A percentile compares a stretch with the other conserved stretches of the same genome.
phyloP scores from a whole-genome alignment of 2,329 filamentous ascomycete species.

The Plectosphaerella plurivora region DNA sequence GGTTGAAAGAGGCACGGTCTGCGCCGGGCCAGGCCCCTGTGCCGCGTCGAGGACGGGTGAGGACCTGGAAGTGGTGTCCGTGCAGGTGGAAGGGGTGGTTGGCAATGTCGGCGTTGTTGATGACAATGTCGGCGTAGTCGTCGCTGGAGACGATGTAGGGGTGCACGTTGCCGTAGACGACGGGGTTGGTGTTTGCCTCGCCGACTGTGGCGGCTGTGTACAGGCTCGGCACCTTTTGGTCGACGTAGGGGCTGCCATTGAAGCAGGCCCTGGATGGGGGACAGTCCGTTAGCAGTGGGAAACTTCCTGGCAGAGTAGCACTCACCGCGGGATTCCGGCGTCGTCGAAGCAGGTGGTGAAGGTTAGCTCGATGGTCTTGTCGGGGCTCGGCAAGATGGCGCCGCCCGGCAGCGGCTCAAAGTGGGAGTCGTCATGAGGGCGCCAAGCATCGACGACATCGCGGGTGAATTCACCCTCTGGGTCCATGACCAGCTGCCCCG shows the following conservation, averaged over 20 bases:
- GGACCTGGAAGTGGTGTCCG: slow-evolving; percentile 51
- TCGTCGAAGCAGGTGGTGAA: slow-evolving; percentile 55
- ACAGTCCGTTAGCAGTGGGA: not conserved
- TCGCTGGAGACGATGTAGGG: slow-evolving; percentile 32
- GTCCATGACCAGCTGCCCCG: slow-evolving; percentile 37
- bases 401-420: slow-evolving; percentile 50
- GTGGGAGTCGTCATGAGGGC: slow-evolving; percentile 58
- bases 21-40: slow-evolving; percentile 30
- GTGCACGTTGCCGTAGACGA: slow-evolving; percentile 37
- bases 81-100: slow-evolving; percentile 51
- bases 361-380: slow-evolving; percentile 51
- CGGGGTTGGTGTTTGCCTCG: slow-evolving; percentile 32
- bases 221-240: slow-evolving; percentile 64
- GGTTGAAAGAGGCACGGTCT: slow-evolving; percentile 18
- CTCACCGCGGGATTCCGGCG: slow-evolving; percentile 56
- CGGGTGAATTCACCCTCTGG: slow-evolving; percentile 17
- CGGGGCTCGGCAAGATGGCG: slow-evolving; percentile 44
- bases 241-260: slow-evolving; percentile 65
- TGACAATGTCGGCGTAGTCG: slow-evolving; percentile 39
- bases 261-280: slow-evolving; percentile 36
- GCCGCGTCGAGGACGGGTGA: slow-evolving; percentile 32
- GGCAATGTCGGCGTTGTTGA: slow-evolving; percentile 44
- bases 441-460: slow-evolving; percentile 28
- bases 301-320: not conserved
- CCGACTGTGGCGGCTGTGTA: slow-evolving; percentile 64